Percentiles rank a stretch among this genome's conserved stretches.
Evolutionary conservation across 169 alveolate species (phyloP).

Genomic region (Prorocentrum cordatum): DNA sequence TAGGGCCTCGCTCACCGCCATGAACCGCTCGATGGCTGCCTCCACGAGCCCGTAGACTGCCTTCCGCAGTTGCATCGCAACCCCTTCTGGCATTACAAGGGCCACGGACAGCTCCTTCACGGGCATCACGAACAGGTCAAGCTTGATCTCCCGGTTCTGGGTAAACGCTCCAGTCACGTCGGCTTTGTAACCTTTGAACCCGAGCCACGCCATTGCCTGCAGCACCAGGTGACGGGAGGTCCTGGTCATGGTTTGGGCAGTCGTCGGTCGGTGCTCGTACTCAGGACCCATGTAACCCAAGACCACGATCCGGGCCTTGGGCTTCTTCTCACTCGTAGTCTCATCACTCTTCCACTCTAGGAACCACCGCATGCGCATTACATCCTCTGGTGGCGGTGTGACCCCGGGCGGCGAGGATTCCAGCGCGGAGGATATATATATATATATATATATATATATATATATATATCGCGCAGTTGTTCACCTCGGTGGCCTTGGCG

Average conservation of each 20-base stretch:
- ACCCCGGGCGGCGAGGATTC: no score
- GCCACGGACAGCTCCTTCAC: not conserved
- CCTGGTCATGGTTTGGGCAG: not conserved
- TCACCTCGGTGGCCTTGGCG: no score
- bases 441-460: no score
- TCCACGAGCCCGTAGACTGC: constrained; percentile 3
- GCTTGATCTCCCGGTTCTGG: not conserved
- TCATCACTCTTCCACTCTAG: constrained; percentile 3
- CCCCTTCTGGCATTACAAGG: not conserved
- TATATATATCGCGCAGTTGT: no score
- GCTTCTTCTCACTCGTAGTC: not conserved
- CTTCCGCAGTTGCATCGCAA: not conserved
- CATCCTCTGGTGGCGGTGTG: no score
- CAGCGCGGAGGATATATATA: no score
- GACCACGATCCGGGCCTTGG: not conserved
- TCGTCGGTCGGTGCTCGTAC: not conserved
- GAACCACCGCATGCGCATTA: constrained; percentile 24
- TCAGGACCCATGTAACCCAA: not conserved
- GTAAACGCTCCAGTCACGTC: constrained; percentile 2
- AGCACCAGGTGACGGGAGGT: not conserved
- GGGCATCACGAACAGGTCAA: not conserved
- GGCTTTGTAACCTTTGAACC: not conserved
- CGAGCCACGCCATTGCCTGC: not conserved
- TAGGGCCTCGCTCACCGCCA: not conserved
- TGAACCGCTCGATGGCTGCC: constrained; percentile 1